A percentile compares a stretch with the other conserved stretches of the same genome.
Evolutionary conservation across 352 stramenopile species (phyloP).

Genomic region (Globisporangium splendens): DNA sequence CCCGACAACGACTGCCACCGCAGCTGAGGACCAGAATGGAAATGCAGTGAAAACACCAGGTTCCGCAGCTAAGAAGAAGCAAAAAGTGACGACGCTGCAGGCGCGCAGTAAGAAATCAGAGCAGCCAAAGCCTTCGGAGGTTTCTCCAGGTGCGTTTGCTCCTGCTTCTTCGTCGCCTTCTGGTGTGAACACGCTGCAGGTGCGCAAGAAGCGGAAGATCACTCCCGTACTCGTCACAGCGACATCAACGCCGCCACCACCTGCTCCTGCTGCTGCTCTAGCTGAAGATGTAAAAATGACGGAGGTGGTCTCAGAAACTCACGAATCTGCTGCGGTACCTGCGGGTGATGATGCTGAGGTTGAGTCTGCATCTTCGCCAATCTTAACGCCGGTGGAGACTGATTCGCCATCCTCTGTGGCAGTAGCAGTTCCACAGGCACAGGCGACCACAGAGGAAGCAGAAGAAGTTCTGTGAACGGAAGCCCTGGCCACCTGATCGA

Average conservation of each 20-base stretch:
- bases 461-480: neutral
- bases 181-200: slow-evolving; percentile 64
- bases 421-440: too few species aligned
- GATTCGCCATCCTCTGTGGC: neutral
- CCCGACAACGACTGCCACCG: neutral
- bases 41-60: slow-evolving; percentile 5
- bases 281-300: too few species aligned
- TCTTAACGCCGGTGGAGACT: too few species aligned
- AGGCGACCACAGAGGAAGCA: neutral
- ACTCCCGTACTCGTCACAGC: slow-evolving; percentile 32
- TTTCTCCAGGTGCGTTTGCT: neutral
- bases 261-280: neutral
- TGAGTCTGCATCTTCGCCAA: too few species aligned
- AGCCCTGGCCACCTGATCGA: slow-evolving; percentile 2
- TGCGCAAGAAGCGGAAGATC: slow-evolving; percentile 84
- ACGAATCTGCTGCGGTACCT: too few species aligned
- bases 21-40: neutral
- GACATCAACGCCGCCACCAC: neutral
- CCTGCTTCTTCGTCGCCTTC: slow-evolving; percentile 10
- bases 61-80: slow-evolving; percentile 23
- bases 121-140: slow-evolving; percentile 1
- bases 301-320: too few species aligned
- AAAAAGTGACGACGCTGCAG: slow-evolving; percentile 14
- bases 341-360: too few species aligned
- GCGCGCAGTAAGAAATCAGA: slow-evolving; percentile 16